Percentiles rank a stretch among this genome's conserved stretches.
Conservation (phyloP, 2,329 filamentous ascomycete species). For the Scopulariopsis brevicaulis region DNA sequence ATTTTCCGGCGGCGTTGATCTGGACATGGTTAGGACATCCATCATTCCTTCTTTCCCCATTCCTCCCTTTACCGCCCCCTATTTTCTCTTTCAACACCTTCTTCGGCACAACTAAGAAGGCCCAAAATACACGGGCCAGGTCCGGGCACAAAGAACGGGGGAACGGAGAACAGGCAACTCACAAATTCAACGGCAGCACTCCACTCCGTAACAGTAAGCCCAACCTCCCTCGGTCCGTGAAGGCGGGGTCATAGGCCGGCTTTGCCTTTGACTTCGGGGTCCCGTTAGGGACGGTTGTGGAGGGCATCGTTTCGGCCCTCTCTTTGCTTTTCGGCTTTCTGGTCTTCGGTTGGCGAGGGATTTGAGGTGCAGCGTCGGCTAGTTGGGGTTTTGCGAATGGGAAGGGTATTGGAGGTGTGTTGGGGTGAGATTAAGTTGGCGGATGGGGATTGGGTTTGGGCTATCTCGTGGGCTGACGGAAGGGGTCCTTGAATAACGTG, state of each 20-base stretch:
- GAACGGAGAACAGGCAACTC: conserved; percentile 8
- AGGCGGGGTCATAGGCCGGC: conserved; percentile 21
- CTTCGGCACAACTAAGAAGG: too few relatives aligned
- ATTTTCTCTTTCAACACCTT: too few relatives aligned
- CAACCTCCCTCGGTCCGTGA: conserved; percentile 54
- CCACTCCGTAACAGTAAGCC: conserved; percentile 58
- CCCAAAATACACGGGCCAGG: too few relatives aligned
- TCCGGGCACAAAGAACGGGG: not conserved
- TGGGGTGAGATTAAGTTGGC: too few relatives aligned
- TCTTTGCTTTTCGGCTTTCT: not conserved
- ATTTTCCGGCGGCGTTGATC: conserved; percentile 53
- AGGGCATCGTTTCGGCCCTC: not conserved
- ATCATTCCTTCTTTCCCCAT: too few relatives aligned
- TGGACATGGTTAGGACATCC: not conserved
- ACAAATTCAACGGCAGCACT: conserved; percentile 49
- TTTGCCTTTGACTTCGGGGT: not conserved
- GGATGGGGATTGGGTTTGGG: too few relatives aligned
- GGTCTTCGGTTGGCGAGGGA: not conserved
- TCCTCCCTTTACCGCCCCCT: too few relatives aligned
- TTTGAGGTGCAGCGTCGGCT: not conserved
- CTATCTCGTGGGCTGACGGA: too few relatives aligned
- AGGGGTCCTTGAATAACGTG: too few relatives aligned
- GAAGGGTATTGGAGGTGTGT: too few relatives aligned
- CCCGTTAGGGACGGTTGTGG: not conserved
- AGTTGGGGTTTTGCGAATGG: too few relatives aligned